Evolutionary conservation across 2,329 filamentous ascomycete genomes (phyloP).

Genomic region (Sporothrix humicola): DNA sequence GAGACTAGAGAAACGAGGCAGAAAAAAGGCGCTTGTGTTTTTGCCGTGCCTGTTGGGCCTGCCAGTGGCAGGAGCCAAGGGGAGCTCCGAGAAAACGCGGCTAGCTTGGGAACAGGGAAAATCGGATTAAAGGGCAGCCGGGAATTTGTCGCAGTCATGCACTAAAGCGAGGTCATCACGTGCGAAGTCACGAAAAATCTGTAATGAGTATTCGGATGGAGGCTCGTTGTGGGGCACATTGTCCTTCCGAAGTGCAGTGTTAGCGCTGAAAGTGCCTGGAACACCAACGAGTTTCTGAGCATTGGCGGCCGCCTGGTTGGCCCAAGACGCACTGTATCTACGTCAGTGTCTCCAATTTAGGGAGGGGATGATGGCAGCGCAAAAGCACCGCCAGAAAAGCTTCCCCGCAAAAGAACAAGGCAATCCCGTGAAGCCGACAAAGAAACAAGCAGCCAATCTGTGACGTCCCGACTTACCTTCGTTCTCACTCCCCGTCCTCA

Average conservation of each 20-base stretch:
- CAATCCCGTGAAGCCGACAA: slow-evolving; percentile 5
- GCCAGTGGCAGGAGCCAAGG: background rate
- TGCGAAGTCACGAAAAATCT: background rate
- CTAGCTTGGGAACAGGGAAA: slow-evolving; percentile 16
- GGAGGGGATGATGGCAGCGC: background rate
- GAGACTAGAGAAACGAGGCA: slow-evolving; percentile 17
- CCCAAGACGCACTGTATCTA: background rate
- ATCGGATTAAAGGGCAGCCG: slow-evolving; percentile 29
- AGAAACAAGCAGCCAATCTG: slow-evolving; percentile 3
- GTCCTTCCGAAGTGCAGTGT: background rate
- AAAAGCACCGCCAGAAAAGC: background rate
- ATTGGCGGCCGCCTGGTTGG: slow-evolving; percentile 23
- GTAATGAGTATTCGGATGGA: too few relatives aligned
- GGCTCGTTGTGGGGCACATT: background rate
- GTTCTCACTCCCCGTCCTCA: background rate
- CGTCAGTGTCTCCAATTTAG: slow-evolving; percentile 25
- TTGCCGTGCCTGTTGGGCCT: slow-evolving; percentile 26
- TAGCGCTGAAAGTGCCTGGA: slow-evolving; percentile 14
- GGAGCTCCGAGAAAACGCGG: slow-evolving; percentile 27
- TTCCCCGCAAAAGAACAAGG: slow-evolving; percentile 27
- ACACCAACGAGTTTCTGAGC: background rate
- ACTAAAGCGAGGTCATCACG: slow-evolving; percentile 21
- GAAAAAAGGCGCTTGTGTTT: slow-evolving; percentile 35
- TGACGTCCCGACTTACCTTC: background rate
- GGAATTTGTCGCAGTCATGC: slow-evolving; percentile 11